Evolutionary conservation across 768 basidiomycete species (phyloP), one percentile per base, ranked within the genome.

Genomic region (Tricholoma flavovirens): DNA sequence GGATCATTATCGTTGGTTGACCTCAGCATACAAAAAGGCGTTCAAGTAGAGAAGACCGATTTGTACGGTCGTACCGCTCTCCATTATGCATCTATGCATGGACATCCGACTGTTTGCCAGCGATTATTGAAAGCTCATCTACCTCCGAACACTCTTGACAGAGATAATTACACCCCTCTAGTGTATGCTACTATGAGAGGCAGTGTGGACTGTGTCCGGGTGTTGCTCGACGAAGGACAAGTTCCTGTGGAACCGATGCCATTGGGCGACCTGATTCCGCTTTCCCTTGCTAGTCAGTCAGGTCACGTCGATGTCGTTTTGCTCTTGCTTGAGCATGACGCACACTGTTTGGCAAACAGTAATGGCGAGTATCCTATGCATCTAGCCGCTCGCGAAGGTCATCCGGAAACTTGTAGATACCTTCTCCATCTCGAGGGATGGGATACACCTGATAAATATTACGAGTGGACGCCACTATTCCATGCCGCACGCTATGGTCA

Each of bases 361-460:
- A 97, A 93, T 59, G 97, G 97, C n/a, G 89, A 97, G 69, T 98
- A 90, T 66, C 94, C 97, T 0, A 90, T 96, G 63, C 97, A 99
- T 72, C 82, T 98, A 21, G 96, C 97, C 21, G 94, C 95, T 7
- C 83, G 90, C 55, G 89, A 93, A 66, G 97, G 97, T 3, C 94
- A 97, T 60, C 81, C 80, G 7, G 82, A 86, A n/a, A 83, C 97
- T 17, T 96, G 95, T 68, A 78, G 73, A 56, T 70, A 93, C 6
- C 81, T 99, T 32, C 73, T 93, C 4, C 75, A 75, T 29, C 83
- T 83, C 38, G 87, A 83, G 49, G 92, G 86, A 36, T 92, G 86
- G 84, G 93, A 92, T 69, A 78, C 82, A 7, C 85, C 87, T 1
- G 97, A 99, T 78, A 98, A 95, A 71, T 98, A 96, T 70, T 90